phyloP scores from a whole-genome alignment of 2,329 filamentous ascomycete genomes.

The Diaporthe aspalathi region DNA sequence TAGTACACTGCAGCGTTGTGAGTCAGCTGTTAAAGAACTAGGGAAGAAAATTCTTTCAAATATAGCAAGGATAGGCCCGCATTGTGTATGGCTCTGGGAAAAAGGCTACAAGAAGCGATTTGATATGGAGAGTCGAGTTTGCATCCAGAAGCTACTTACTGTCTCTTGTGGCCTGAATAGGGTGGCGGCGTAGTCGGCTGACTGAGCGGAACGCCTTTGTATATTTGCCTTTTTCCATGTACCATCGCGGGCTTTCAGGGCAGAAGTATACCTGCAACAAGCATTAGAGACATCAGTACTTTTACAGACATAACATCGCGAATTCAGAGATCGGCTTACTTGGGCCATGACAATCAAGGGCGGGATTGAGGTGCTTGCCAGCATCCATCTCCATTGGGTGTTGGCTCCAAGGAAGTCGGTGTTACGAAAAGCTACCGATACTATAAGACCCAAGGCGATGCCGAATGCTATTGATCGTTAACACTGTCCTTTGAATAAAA shows the following conservation, averaged over 20 bases:
- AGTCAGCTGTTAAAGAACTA: no score
- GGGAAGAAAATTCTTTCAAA: no score
- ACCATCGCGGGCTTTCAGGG: constrained; percentile 66
- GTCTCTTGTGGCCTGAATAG: constrained; percentile 62
- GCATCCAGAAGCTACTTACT: constrained; percentile 34
- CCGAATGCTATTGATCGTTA: constrained; percentile 63
- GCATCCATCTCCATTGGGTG: constrained; percentile 19
- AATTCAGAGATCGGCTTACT: not conserved
- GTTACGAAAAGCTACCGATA: not conserved
- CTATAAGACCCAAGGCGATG: not conserved
- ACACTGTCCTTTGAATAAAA: constrained; percentile 53
- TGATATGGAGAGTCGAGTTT: no score
- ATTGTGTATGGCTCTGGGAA: no score
- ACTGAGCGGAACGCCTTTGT: constrained; percentile 59
- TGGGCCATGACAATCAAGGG: constrained; percentile 7
- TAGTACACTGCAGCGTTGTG: constrained; percentile 52
- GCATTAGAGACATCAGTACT: not conserved
- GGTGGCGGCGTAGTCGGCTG: constrained; percentile 57
- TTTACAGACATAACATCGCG: not conserved
- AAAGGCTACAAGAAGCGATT: no score
- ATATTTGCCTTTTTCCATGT: constrained; percentile 61
- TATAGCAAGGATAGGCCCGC: no score
- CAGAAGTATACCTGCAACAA: constrained; percentile 54
- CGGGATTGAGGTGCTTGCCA: constrained; percentile 7
- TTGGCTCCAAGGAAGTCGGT: constrained; percentile 6